Base-by-base conservation (phyloP, 2,329 filamentous ascomycete species). In the Incumbomyces delicatus region DNA sequence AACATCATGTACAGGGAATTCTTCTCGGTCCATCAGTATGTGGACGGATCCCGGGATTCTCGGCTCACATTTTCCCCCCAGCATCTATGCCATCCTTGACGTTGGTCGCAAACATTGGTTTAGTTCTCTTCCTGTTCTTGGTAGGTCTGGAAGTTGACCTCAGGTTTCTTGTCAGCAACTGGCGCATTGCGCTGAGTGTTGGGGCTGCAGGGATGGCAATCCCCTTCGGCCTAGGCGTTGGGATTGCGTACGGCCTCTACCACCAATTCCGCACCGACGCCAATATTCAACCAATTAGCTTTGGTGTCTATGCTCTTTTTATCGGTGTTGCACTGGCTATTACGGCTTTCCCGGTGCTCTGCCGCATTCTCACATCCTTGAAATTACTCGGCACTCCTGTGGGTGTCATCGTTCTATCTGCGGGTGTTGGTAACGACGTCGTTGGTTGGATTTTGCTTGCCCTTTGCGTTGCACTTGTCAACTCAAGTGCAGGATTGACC, bases 271-370 rank as follows among this genome's bases (percentile, higher is more conserved):
- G 71, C 5, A 55, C 69, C 50, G 79, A 82, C 43, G 60, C 69
- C 0, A 73, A 70, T 3, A 73, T 72, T 7, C 72, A 75, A n/a
- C 70, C 68, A 0, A 78, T 84, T 41, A 63, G 66, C 13, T 83
- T 83, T 60, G 73, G 75, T 2, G 74, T 78, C 1, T 84, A 77
- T 54, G 72, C 80, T 64, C 72, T 88, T 18, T 96, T 96, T 61
- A 85, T 95, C 53, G 90, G 89, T 64, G 89, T 94, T 44, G 90
- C 90, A 0, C 82, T 95, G 65, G 85, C 88, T 22, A 96, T 96
- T 57, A 95, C 90, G 1, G 80, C 80, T 12, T 83, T 96, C 58
- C 90, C 90, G 0, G 90, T 96, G 0, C 77, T 96, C 11, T 95
- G 90, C 60, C 85, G 90, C 63, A 96, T 96, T 55, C 70, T 96